Evolutionary conservation across 2,329 filamentous ascomycete species (phyloP), one percentile per base, ranked within the genome.

Genomic region (Penicillium concentricum): DNA sequence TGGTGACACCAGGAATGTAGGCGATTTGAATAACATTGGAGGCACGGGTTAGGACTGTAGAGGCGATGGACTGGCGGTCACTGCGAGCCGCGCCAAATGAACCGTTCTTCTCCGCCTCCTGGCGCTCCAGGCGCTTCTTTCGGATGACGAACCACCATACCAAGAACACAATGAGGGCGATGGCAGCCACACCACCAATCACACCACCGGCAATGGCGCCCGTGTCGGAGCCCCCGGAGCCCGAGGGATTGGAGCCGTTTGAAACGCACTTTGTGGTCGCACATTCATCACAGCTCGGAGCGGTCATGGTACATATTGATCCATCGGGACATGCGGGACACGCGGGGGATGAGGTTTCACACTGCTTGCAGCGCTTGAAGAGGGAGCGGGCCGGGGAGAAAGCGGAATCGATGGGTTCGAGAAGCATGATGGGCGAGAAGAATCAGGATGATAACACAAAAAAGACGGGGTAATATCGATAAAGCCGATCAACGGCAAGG

Each of bases 11-110:
- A 15, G 94, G 94, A 64, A 99, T 97, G 75, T 97, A 99, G 54
- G 94, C 94, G 76, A 99, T 99, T 77, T 97, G 94, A 68, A 99
- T 99, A 72, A 99, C 93, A 79, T 99, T 99, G 69, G 94, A 97
- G 47, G 94, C 94, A 60, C 94, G 87, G 18, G 94, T 97, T 59
- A 97, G 84, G 57, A 97, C 92, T 26, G 93, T 97, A 10, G 92
- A 97, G 16, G 94, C 94, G 71, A 99, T 91, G 13, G 93, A 97
- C 68, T 93, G 88, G n/a, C 92, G 83, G 62, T 87, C 82, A 65
- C 85, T 82, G 61, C 82, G 74, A 63, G 79, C 77, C 64, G 80
- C 80, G 55, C 74, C 80, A 70, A 81, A 82, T 77, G 62, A 77
- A 72, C 59, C 81, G 58, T 78, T 73, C 57, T 83, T 80, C 62